A percentile compares a stretch with the other conserved stretches of the same genome.
phyloP scores from a whole-genome alignment of 1,139 yeast species.

The Saccharomyces hybrid region DNA sequence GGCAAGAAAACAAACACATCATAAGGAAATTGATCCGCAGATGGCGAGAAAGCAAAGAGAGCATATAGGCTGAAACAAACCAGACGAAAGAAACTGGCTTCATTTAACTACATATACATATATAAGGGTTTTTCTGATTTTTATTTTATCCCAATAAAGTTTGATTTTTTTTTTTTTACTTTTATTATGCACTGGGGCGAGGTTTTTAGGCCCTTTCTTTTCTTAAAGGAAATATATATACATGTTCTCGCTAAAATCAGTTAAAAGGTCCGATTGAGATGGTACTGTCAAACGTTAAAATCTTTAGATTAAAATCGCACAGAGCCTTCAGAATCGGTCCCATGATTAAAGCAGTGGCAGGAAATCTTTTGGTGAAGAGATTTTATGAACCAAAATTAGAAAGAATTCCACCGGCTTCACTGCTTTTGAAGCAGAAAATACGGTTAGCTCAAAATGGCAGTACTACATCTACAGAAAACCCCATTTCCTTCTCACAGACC shows the following conservation, averaged over 20 bases:
- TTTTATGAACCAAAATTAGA: neutral
- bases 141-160: neutral
- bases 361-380: neutral
- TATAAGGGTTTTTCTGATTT: neutral
- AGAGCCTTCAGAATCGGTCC: neutral
- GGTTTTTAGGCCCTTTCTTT: neutral
- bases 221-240: neutral
- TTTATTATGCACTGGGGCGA: neutral
- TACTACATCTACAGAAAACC: neutral
- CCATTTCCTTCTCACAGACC: neutral
- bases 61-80: slow-evolving; percentile 28
- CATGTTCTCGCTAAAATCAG: neutral
- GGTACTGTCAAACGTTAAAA: neutral
- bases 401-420: neutral
- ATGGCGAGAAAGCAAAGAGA: slow-evolving; percentile 83
- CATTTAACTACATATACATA: neutral
- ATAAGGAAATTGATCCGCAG: slow-evolving; percentile 67
- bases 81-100: neutral
- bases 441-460: neutral
- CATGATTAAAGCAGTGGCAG: neutral
- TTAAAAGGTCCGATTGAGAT: neutral
- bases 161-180: neutral
- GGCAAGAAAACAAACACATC: slow-evolving; percentile 55
- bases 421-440: neutral
- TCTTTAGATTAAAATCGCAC: neutral